Base-by-base conservation (phyloP, 192 early-diverging fungal species). In the Backusella tuberculispora region DNA sequence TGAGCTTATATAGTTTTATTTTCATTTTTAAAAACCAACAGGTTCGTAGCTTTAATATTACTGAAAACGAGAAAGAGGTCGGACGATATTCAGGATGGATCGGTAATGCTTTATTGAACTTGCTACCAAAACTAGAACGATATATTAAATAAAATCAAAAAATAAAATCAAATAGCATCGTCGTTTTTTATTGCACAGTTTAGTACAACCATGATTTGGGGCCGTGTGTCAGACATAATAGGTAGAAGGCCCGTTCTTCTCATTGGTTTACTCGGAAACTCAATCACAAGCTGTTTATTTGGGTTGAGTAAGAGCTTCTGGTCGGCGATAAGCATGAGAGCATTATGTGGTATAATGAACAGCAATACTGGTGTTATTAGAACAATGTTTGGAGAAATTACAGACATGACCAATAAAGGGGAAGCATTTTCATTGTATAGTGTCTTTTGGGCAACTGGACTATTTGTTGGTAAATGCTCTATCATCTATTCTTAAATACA, bases 161-260 rank as follows among this genome's bases (percentile, higher is more conserved):
- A n/a, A n/a, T n/a, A n/a, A 5, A 38, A 34, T 24, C 5, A 3
- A 56, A 42, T 71, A 74, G 92, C 90, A 6, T 89, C 90, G 3
- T 78, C 87, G 0, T 95, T 90, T 79, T 92, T 85, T 21, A 63
- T 95, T 69, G 90, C 93, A 0, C 92, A 93, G 71, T 90, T 93
- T 66, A 71, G 86, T 41, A 89, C 90, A 12, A 84, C 86, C 1
- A 90, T 92, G 76, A 76, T 86, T 19, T 94, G 92, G 92, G 92
- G 91, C 17, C 79, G 76, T 44, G 76, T 94, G 24, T 92, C 91
- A 6, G 96, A 98, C 77, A 85, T 90, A 29, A 85, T 91, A 75
- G 96, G 96, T 7, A 84, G 96, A 8, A 78, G 93, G 24, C 95
- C 95, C 7, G 88, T 96, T 40, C 56, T 98, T 9, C 78, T 98